Evolutionary conservation across 768 basidiomycete species (phyloP).

Genomic region (Tricholoma matsutake): DNA sequence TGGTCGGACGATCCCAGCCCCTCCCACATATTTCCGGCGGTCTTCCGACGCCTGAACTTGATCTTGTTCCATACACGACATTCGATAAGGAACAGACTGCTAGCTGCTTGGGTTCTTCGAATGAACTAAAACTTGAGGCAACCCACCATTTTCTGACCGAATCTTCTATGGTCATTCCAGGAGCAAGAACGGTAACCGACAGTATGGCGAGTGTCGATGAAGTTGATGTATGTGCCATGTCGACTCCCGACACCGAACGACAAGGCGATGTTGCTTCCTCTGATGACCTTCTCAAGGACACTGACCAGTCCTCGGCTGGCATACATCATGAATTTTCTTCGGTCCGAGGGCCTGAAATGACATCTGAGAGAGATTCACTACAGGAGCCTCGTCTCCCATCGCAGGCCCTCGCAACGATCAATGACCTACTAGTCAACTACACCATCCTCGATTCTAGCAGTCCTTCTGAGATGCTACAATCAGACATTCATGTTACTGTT

Average conservation of each 20-base stretch:
- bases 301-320: neutral
- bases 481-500: neutral
- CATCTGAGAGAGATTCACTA: neutral
- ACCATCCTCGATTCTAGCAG: neutral
- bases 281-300: neutral
- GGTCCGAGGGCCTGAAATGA: neutral
- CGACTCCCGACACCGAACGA: neutral
- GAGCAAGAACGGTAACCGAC: neutral
- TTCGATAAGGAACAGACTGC: neutral
- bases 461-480: neutral
- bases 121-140: neutral
- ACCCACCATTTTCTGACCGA: neutral
- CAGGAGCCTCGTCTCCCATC: neutral
- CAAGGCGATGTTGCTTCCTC: neutral
- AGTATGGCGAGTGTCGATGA: neutral
- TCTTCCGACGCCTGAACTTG: neutral
- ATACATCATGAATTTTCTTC: neutral
- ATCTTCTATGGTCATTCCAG: neutral
- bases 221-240: neutral
- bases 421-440: neutral
- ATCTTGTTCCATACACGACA: neutral
- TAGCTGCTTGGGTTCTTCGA: neutral
- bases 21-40: neutral
- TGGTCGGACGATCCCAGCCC: neutral
- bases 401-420: neutral